These are phyloP conservation scores for Chloris gayana DNA, from an alignment of 176 grass and related monocot genomes.

Conservation along the genomic window DNA sequence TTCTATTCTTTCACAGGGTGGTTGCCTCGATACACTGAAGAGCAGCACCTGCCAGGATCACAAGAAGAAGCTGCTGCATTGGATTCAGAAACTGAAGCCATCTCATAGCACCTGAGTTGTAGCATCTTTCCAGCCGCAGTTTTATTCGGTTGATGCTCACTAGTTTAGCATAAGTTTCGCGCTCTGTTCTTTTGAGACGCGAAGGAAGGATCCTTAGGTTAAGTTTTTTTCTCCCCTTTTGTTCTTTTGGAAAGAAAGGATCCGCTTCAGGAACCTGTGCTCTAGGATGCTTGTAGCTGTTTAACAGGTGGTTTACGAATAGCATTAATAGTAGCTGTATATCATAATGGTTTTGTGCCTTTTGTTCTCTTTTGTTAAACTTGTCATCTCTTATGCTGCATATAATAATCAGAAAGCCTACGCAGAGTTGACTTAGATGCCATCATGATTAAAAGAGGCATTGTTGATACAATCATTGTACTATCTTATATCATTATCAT, in stretches of 20 bases:
- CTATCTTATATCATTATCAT: constrained; percentile 2
- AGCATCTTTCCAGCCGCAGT: constrained; percentile 46
- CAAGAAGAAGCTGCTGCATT: constrained; percentile 66
- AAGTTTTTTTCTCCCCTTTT: background rate
- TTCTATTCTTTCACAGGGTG: constrained; percentile 52
- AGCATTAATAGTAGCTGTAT: constrained; percentile 36
- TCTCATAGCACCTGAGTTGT: constrained; percentile 36
- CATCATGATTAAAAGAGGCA: background rate
- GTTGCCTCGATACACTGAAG: constrained; percentile 58
- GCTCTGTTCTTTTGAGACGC: background rate
- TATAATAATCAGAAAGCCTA: constrained; percentile 29
- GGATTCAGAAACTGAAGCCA: constrained; percentile 78
- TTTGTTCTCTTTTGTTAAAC: background rate
- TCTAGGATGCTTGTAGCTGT: constrained; percentile 37
- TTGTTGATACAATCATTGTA: no score
- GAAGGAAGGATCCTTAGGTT: background rate
- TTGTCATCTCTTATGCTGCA: constrained; percentile 12
- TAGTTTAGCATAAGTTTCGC: constrained; percentile 45
- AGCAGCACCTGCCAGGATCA: constrained; percentile 61
- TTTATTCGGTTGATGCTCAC: constrained; percentile 50
- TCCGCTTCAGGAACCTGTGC: constrained; percentile 22
- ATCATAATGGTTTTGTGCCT: background rate
- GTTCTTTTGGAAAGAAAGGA: background rate
- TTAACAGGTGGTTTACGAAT: constrained; percentile 27
- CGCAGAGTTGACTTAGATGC: background rate